Evolutionary conservation across 2,329 filamentous ascomycete genomes (phyloP).

Genomic region (Botrytis medusae): DNA sequence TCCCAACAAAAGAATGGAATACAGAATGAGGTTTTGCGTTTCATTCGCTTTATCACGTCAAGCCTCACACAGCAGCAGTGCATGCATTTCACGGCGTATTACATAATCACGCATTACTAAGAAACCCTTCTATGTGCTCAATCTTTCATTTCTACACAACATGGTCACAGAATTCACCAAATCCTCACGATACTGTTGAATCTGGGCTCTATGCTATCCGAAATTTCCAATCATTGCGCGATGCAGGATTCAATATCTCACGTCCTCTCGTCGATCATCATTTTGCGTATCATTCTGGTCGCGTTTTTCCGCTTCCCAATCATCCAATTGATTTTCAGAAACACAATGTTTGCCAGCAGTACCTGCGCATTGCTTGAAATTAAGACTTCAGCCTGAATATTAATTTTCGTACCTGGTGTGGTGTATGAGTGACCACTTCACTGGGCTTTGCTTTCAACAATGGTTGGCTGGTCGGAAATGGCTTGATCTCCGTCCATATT

Average conservation of each 20-base stretch:
- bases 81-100: neutral
- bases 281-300: neutral
- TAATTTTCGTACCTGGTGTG: constrained; percentile 11
- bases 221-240: neutral
- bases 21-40: neutral
- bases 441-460: neutral
- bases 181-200: neutral
- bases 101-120: neutral
- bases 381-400: constrained; percentile 11
- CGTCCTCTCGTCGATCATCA: neutral
- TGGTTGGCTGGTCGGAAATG: constrained; percentile 9
- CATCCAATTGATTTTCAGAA: neutral
- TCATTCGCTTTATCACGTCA: neutral
- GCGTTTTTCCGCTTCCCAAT: neutral
- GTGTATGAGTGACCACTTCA: constrained; percentile 11
- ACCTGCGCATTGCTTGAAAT: neutral
- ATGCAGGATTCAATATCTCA: neutral
- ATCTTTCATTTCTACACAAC: neutral
- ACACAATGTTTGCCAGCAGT: constrained; percentile 2
- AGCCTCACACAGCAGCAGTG: neutral
- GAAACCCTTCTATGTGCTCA: neutral
- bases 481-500: neutral
- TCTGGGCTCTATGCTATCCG: neutral
- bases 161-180: neutral
- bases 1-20: neutral